Base-by-base conservation (phyloP, 306 rosid species). In the Fagus sylvatica region DNA sequence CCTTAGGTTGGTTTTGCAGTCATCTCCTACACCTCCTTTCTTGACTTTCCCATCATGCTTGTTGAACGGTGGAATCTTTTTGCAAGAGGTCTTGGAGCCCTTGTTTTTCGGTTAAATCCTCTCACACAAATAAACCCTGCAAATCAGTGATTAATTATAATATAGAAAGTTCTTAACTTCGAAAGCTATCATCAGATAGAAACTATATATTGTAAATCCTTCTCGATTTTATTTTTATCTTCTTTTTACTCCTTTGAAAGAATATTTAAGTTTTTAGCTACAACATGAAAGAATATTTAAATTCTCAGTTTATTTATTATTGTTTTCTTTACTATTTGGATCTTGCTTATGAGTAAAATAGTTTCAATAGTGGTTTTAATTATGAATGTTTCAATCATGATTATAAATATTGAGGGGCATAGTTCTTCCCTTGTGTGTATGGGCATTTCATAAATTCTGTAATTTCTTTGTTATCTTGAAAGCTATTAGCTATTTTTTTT, bases 71-170 rank as follows among this genome's bases (percentile, higher is more conserved):
- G 97, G 34, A 88, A 79, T 49, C 49, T 53, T 1, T 42, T 2
- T 6, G 54, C 22, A 36, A 90, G 75, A 1, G 79, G 84, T 19
- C 53, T 73, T 0, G 93, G 84, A 40, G 34, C 33, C 39, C 88
- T 40, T 1, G 87, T 87, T 49, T 34, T 59, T 11, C 74, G 64
- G 11, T 90, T 85, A n/a, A 83, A 81, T 71, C 87, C 91, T 78
- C 91, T 87, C 56, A 87, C 80, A 61, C 97, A 90, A 41, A 89
- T 41, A 39, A 33, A 84, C 4, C 93, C 91, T 92, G 51, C 13
- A 40, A 7, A 48, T 4, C 34, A 60, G 79, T 57, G 11, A 64
- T 36, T 74, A 43, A 62, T 16, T 1, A 60, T 2, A 19, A 71
- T 69, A 51, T 19, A 56, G 4, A 56, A 53, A 22, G 22, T 56